These are phyloP conservation scores for Datisca glomerata DNA, from an alignment of 306 rosid genomes.

Conservation along the genomic window DNA sequence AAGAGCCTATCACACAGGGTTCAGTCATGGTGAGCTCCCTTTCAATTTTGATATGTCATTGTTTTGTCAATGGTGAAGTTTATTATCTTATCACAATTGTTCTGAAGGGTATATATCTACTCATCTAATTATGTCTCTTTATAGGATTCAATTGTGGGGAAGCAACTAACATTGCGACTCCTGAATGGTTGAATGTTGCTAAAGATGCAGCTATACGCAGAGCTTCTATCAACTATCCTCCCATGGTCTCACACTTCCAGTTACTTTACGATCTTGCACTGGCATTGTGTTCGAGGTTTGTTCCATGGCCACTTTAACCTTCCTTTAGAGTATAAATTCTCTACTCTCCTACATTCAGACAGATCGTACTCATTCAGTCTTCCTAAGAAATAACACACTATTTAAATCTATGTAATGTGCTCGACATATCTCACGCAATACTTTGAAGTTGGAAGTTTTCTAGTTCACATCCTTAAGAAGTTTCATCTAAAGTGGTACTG, in stretches of 20 bases:
- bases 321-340: constrained; percentile 15
- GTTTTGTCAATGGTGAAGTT: constrained; percentile 2
- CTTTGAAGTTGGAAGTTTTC: too few species aligned
- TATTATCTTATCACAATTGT: constrained; percentile 12
- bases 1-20: constrained; percentile 97
- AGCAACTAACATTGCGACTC: constrained; percentile 99
- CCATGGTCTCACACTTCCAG: constrained; percentile 98
- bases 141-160: constrained; percentile 94
- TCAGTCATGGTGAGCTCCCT: constrained; percentile 83
- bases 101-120: constrained; percentile 4
- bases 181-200: constrained; percentile 96
- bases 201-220: constrained; percentile 97
- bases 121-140: constrained; percentile 13
- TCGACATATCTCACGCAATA: too few species aligned
- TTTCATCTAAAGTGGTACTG: too few species aligned
- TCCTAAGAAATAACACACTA: too few species aligned
- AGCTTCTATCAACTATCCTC: constrained; percentile 93
- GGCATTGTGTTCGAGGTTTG: constrained; percentile 83
- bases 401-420: too few species aligned
- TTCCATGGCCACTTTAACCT: constrained; percentile 10
- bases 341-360: too few species aligned
- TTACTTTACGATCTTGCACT: constrained; percentile 97
- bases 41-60: constrained; percentile 6
- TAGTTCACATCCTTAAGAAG: too few species aligned
- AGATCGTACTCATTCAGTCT: too few species aligned